A percentile compares a stretch with the other conserved stretches of the same genome.
These are phyloP conservation scores for Hypomyces perniciosus DNA, from an alignment of 2,329 filamentous ascomycete genomes.

Conservation along the genomic window DNA sequence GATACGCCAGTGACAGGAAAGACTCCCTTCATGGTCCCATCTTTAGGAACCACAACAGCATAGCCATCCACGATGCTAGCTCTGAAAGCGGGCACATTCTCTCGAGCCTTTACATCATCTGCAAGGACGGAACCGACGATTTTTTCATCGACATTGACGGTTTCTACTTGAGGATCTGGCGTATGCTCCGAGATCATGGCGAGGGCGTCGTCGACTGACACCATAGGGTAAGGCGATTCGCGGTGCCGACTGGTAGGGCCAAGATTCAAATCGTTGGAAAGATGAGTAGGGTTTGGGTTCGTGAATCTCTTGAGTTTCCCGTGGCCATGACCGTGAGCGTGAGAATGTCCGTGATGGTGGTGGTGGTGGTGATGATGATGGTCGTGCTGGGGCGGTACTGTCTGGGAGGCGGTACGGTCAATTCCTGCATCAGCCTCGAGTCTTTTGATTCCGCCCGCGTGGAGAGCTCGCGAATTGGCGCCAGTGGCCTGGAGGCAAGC, in stretches of 20 bases:
- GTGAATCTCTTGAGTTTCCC: constrained; percentile 65
- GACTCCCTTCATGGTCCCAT: constrained; percentile 63
- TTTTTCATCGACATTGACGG: constrained; percentile 53
- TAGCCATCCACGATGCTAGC: constrained; percentile 98
- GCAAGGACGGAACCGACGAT: constrained; percentile 76
- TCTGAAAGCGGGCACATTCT: constrained; percentile 86
- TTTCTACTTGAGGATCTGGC: constrained; percentile 53
- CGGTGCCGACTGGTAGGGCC: constrained; percentile 68
- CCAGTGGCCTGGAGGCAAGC: constrained; percentile 88
- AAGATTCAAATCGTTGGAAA: constrained; percentile 56
- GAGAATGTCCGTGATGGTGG: constrained; percentile 42
- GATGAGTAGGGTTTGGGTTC: constrained; percentile 47
- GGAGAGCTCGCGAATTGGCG: constrained; percentile 70
- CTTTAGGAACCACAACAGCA: constrained; percentile 63
- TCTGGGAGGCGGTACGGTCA: constrained; percentile 19
- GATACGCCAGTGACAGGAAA: constrained; percentile 86
- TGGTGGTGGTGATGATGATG: constrained; percentile 25
- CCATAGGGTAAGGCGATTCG: constrained; percentile 87
- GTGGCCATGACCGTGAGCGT: constrained; percentile 46
- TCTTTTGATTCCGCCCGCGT: constrained; percentile 74
- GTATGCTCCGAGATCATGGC: constrained; percentile 66
- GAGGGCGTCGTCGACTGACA: constrained; percentile 77
- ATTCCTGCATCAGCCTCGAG: constrained; percentile 79
- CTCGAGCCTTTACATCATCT: constrained; percentile 70
- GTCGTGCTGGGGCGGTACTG: constrained; percentile 30